These are phyloP conservation scores for Polyporus tsugae DNA, from an alignment of 1,284 basidiomycete genomes.

Conservation along the genomic window DNA sequence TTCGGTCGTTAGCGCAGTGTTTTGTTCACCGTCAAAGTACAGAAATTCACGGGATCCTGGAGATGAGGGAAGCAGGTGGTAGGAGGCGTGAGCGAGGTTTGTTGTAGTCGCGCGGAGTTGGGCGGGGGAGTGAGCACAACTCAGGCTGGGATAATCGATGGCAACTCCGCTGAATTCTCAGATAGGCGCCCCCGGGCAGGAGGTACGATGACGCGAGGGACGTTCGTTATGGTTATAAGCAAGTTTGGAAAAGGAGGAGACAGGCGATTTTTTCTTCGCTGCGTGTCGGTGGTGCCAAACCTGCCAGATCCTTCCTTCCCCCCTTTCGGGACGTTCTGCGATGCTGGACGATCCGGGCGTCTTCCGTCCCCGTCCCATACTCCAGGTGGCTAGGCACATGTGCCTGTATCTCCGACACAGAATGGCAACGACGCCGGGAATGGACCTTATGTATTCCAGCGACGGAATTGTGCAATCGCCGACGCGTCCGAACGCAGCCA, in stretches of 20 bases:
- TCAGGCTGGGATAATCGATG: not conserved
- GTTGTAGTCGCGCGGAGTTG: not conserved
- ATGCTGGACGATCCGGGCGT: no score
- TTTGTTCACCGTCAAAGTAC: not conserved
- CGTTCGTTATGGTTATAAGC: not conserved
- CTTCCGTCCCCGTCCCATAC: no score
- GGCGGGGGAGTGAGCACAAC: not conserved
- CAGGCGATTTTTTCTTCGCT: no score
- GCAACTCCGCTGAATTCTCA: not conserved
- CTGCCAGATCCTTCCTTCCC: no score
- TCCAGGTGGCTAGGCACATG: no score
- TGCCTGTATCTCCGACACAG: no score
- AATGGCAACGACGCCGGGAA: no score
- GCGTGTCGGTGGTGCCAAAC: no score
- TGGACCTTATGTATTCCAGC: not conserved
- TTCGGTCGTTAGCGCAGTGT: not conserved
- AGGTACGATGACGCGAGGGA: not conserved
- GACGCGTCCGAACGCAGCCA: not conserved
- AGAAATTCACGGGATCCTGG: not conserved
- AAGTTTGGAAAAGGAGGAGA: no score
- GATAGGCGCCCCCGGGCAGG: not conserved
- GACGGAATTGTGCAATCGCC: not conserved
- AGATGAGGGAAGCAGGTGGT: not conserved
- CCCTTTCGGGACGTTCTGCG: no score
- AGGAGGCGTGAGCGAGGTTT: not conserved